These are phyloP conservation scores for Irpex lacteus DNA, from an alignment of 1,284 basidiomycete species.

Conservation along the genomic window DNA sequence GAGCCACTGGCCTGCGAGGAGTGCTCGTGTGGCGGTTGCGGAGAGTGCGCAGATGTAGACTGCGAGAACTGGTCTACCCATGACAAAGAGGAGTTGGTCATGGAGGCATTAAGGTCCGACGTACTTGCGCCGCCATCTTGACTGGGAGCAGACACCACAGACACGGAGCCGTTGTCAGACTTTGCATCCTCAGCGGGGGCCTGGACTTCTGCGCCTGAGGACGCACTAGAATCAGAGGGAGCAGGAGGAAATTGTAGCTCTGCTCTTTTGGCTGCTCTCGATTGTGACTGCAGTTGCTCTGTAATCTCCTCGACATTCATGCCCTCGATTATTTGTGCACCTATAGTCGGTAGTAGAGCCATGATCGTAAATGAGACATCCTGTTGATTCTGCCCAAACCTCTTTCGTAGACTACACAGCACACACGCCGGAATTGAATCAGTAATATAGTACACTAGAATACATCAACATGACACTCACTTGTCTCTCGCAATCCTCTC, in stretches of 20 bases:
- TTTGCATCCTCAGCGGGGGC: conserved; percentile 36
- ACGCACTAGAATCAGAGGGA: conserved; percentile 38
- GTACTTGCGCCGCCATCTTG: conserved; percentile 28
- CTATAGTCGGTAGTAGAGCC: conserved; percentile 76
- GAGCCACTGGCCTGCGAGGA: conserved; percentile 4
- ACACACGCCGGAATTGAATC: background rate
- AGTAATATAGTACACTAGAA: background rate
- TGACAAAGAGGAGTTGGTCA: conserved; percentile 40
- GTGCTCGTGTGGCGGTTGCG: conserved; percentile 20
- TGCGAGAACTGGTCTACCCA: conserved; percentile 47
- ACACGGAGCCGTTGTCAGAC: conserved; percentile 50
- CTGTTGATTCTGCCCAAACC: conserved; percentile 83
- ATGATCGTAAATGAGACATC: conserved; percentile 82
- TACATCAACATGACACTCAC: conserved; percentile 41
- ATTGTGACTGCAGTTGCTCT: conserved; percentile 58
- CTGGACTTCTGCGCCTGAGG: conserved; percentile 44
- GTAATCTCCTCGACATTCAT: conserved; percentile 86
- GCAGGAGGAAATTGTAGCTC: conserved; percentile 13
- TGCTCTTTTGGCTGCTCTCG: conserved; percentile 28
- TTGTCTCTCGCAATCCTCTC: conserved; percentile 71
- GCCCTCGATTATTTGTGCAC: conserved; percentile 65
- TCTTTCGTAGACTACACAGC: conserved; percentile 57
- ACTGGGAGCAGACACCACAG: conserved; percentile 29
- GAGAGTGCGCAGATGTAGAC: conserved; percentile 14
- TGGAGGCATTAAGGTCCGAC: conserved; percentile 33